phyloP scores from a whole-genome alignment of 495 filamentous ascomycete species.

The Cercophora scortea region DNA sequence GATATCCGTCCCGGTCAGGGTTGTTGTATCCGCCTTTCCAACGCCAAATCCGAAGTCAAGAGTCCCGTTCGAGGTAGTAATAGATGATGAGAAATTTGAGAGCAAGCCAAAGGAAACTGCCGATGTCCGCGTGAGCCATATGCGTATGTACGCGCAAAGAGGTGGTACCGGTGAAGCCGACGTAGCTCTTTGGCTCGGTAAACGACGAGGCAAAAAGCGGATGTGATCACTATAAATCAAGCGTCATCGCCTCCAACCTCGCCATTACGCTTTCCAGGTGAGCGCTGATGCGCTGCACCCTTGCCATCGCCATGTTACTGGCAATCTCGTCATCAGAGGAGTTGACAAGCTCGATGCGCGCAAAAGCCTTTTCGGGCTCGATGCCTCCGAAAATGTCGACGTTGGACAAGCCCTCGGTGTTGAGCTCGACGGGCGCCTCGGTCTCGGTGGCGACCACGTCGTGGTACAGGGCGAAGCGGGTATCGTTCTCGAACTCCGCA shows the following conservation, averaged over 20 bases:
- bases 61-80: no score
- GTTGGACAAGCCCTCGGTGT: constrained; percentile 23
- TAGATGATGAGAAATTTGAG: no score
- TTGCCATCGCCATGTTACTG: constrained; percentile 26
- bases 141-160: no score
- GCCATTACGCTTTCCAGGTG: constrained; percentile 31
- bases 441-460: constrained; percentile 25
- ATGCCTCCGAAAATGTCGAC: constrained; percentile 48
- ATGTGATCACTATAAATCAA: constrained; percentile 20
- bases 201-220: background rate
- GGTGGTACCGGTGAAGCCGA: no score
- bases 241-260: constrained; percentile 30
- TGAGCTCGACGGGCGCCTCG: constrained; percentile 10
- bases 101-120: no score
- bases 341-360: constrained; percentile 51
- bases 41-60: no score
- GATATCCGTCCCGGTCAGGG: no score
- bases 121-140: no score
- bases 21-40: no score
- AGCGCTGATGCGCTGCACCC: constrained; percentile 32
- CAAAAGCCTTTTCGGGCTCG: constrained; percentile 48
- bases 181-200: background rate
- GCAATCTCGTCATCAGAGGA: constrained; percentile 38
- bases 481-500: constrained; percentile 30
- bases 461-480: constrained; percentile 56